Evolutionary conservation across 148 eudicot species (phyloP).

Genomic region (Nepenthes mirabilis): DNA sequence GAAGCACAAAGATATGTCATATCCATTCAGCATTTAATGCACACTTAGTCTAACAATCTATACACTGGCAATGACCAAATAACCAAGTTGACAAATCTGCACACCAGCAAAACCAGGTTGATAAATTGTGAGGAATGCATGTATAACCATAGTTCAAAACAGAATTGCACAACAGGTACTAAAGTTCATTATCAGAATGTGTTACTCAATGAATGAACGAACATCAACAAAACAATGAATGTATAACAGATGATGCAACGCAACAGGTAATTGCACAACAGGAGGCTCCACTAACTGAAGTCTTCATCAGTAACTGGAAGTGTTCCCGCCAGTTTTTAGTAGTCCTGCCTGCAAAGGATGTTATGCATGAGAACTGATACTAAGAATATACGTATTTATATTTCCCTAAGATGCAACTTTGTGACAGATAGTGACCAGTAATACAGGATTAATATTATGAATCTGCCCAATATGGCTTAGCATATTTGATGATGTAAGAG

Average conservation of each 20-base stretch:
- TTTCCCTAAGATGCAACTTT: too few species aligned
- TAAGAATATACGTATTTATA: too few species aligned
- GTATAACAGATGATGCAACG: background rate
- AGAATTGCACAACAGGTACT: too few species aligned
- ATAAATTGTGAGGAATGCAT: background rate
- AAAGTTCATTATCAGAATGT: too few species aligned
- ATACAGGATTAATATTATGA: background rate
- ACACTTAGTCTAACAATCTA: background rate
- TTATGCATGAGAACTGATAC: too few species aligned
- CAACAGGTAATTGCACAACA: background rate
- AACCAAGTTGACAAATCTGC: too few species aligned
- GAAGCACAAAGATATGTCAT: background rate
- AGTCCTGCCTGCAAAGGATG: background rate
- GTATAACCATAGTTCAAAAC: background rate
- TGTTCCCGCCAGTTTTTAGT: too few species aligned
- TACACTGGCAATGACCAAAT: too few species aligned
- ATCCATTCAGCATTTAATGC: background rate
- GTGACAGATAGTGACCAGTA: too few species aligned
- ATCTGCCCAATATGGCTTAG: background rate
- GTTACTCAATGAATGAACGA: background rate
- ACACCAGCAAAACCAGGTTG: too few species aligned
- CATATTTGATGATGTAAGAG: conserved; percentile 1
- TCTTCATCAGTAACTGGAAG: too few species aligned
- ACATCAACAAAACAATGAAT: background rate
- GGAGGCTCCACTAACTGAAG: too few species aligned